Base-by-base conservation (phyloP, 116 monocot species). In the Trichopus zeylanicus region DNA sequence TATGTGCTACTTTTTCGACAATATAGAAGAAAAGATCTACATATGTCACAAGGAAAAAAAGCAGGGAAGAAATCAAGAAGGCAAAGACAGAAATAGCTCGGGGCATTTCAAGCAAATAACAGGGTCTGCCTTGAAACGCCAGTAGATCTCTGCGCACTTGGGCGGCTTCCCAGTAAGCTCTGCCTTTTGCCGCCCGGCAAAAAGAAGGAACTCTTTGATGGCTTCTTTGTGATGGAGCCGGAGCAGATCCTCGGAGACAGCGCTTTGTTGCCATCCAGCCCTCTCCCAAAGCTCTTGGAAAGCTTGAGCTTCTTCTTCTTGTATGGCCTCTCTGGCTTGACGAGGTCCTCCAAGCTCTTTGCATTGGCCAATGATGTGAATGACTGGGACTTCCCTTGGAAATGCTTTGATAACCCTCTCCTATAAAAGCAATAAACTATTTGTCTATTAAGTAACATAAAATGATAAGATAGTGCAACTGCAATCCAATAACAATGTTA, bases 341-440 rank as follows among this genome's bases (percentile, higher is more conserved):
- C 59, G 9, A 59, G 37, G 34, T 59, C 59, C 39, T 59, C 39
- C 59, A 59, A 37, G 21, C 4, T 20, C 13, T 15, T 59, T 18
- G 22, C 59, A 39, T 59, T 59, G 6, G 38, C 39, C 23, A 59
- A 26, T 0, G 38, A 39, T 59, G 59, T 59, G 59, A 59, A 59
- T 20, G 59, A 59, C 37, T 59, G 35, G 9, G 59, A 59, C 39
- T 59, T 59, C 38, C 59, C 59, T 34, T 59, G 32, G 59, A 59
- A 59, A 34, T 59, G 59, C 59, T 59, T 59, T 38, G 59, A 59
- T 9, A 59, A 32, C 34, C 59, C 59, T 38, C 38, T 59, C 59
- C 59, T 59, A 24, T 25, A 29, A 21, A 16, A 16, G 13, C 42
- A 42, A 42, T 42, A 16, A 16, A 33, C 4, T 33, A 33, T 33